Evolutionary conservation across 192 early-diverging fungal species (phyloP), one percentile per base, ranked within the genome.

Genomic region (Phycomyces nitens): DNA sequence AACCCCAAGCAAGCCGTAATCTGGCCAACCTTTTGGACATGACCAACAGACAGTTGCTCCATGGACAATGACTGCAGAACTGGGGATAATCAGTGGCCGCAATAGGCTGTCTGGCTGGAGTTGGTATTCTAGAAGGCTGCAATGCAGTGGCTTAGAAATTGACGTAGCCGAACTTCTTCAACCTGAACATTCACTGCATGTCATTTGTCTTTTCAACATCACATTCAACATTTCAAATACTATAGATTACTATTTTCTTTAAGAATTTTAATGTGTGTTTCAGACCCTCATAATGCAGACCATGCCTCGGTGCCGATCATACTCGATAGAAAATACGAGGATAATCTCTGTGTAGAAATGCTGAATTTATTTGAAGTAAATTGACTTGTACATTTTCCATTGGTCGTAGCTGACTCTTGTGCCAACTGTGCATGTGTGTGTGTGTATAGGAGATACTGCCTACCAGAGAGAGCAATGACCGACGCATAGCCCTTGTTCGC

Each of bases 401-500:
- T 34, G 29, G 29, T 34, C 2, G 29, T 34, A 7, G 29, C 29
- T 34, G 29, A 34, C 29, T 34, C 7, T 34, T 34, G 29, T 34
- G 29, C n/a, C n/a, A n/a, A n/a, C n/a, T n/a, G n/a, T n/a, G n/a
- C n/a, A n/a, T n/a, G n/a, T n/a, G 29, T 34, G 3, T 34, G 2
- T 47, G 18, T 47, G 11, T 57, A 40, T 67, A 80, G 77, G 69
- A 58, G 59, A 67, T 89, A 59, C 77, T 88, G 18, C 88, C 89
- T 6, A 84, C 84, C 6, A 79, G 82, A 11, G 87, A 89, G 50
- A 89, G 88, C 66, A 79, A 87, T 53, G 75, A 85, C 43, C 66
- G 80, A 27, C 80, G 92, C 57, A 75, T 73, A 21, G 56, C 77
- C 42, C 88, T 95, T 72, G 82, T 94, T 22, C 73, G 81, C 12